Evolutionary conservation across 2,329 filamentous ascomycete species (phyloP).

Genomic region (Iodosphaeria phyllophila): DNA sequence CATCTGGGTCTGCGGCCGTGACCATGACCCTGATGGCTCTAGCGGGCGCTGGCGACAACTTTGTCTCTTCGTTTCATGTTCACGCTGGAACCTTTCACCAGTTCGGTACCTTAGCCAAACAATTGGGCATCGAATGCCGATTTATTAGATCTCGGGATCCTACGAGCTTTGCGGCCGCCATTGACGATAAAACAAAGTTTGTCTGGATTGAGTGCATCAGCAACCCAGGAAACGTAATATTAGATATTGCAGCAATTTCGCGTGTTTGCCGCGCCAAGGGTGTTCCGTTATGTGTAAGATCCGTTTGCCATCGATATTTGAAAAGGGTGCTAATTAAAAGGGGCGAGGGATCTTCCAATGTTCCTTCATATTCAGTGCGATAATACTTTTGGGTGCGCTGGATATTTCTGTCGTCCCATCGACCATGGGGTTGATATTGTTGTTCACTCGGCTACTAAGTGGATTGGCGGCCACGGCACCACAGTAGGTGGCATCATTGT

Average conservation of each 20-base stretch:
- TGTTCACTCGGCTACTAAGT: constrained; percentile 88
- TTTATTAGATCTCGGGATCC: constrained; percentile 69
- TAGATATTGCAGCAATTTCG: constrained; percentile 73
- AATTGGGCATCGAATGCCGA: constrained; percentile 69
- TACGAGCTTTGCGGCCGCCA: constrained; percentile 59
- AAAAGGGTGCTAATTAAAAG: constrained; percentile 1
- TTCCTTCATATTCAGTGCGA: constrained; percentile 54
- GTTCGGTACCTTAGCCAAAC: constrained; percentile 65
- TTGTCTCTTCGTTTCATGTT: constrained; percentile 74
- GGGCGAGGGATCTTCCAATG: constrained; percentile 1
- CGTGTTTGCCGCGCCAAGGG: constrained; percentile 55
- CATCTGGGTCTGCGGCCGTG: constrained; percentile 78
- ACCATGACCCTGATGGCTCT: constrained; percentile 78
- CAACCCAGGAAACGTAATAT: constrained; percentile 83
- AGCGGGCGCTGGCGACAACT: constrained; percentile 77
- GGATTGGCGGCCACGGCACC: constrained; percentile 90
- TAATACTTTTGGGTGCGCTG: constrained; percentile 89
- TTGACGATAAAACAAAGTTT: constrained; percentile 85
- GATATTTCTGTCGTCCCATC: constrained; percentile 73
- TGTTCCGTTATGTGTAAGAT: constrained; percentile 41
- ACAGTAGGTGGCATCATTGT: constrained; percentile 76
- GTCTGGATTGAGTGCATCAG: constrained; percentile 85
- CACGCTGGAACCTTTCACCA: constrained; percentile 98
- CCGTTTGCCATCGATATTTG: background rate
- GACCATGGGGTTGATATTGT: constrained; percentile 86